Base-by-base conservation (phyloP, 345 rosid species). In the Durio zibethinus region DNA sequence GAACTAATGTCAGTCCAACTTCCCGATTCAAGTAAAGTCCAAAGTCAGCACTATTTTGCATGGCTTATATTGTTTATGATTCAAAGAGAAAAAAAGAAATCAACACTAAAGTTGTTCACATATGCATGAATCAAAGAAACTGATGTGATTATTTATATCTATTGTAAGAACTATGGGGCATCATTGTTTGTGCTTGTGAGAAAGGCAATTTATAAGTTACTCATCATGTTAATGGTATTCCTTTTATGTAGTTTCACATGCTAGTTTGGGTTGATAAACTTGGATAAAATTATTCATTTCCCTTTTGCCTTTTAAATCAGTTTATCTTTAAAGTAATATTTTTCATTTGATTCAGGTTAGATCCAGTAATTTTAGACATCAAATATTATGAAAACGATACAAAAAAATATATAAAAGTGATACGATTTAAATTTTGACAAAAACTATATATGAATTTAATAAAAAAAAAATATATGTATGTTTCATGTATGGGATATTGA, bases 1-100 rank as follows among this genome's bases (percentile, higher is more conserved):
- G 89, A 86, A 84, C 84, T 89, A 78, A 80, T 78, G 35, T 64
- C 40, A 12, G 7, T 48, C 2, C 36, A 76, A 63, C 15, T 40
- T 63, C 48, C 50, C 38, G 7, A 8, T 59, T 36, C n/a, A 59
- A 16, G 2, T 33, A 23, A 43, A 31, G 23, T 15, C 35, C 9
- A 20, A 59, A 33, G 53, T 27, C 18, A 15, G 62, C 31, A 23
- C 56, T 47, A 35, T 33, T 64, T 40, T 36, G 35, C 35, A 14
- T 78, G 74, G 27, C 69, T 59, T 21, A 12, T 33, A 43, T 38
- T 35, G 25, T 40, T 45, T 29, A n/a, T 12, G 38, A 60, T 29
- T 29, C 36, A 23, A 21, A 21, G 47, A 9, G 20, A 64, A 35
- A 29, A 2, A 6, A 36, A 20, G 10, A 40, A 27, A 40, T 0